phyloP scores from a whole-genome alignment of 2,329 filamentous ascomycete genomes.

The Colletotrichum sublineola region DNA sequence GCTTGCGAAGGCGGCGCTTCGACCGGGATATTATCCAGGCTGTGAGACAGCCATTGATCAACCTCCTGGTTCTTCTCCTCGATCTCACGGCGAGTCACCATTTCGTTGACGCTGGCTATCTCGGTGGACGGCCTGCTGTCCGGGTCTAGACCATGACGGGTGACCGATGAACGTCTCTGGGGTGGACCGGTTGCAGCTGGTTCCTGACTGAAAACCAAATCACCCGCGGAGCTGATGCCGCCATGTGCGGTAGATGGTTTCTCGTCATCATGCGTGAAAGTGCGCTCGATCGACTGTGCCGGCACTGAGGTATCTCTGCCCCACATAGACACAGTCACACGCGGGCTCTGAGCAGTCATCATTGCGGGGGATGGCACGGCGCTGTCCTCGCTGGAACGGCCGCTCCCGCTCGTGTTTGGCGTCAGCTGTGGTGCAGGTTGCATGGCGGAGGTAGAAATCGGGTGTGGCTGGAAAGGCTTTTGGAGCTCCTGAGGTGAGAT shows the following conservation, averaged over 20 bases:
- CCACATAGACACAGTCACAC: slow-evolving; percentile 70
- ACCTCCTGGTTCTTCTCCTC: slow-evolving; percentile 65
- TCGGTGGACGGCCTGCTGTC: slow-evolving; percentile 58
- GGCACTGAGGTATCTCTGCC: slow-evolving; percentile 55
- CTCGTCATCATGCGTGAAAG: slow-evolving; percentile 52
- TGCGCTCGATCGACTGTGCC: slow-evolving; percentile 56
- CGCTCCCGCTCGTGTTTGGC: slow-evolving; percentile 63
- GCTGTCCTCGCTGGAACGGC: slow-evolving; percentile 65
- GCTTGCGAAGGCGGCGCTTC: slow-evolving; percentile 31
- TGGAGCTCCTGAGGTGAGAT: slow-evolving; percentile 59
- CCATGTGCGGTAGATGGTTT: slow-evolving; percentile 53
- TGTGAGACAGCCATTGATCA: slow-evolving; percentile 62
- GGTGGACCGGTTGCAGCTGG: slow-evolving; percentile 39
- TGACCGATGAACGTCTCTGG: slow-evolving; percentile 52
- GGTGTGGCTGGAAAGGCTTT: slow-evolving; percentile 53
- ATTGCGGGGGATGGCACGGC: slow-evolving; percentile 53
- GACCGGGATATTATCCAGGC: slow-evolving; percentile 43
- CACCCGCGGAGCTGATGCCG: slow-evolving; percentile 55
- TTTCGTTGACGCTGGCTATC: slow-evolving; percentile 64
- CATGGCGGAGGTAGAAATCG: slow-evolving; percentile 48
- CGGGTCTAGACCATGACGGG: slow-evolving; percentile 63
- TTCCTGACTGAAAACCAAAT: slow-evolving; percentile 51
- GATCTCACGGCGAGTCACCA: slow-evolving; percentile 56
- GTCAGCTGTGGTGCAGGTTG: slow-evolving; percentile 59
- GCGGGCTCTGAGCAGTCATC: slow-evolving; percentile 65